Conservation (phyloP, 305 asterid species). For the Fraxinus albicans region DNA sequence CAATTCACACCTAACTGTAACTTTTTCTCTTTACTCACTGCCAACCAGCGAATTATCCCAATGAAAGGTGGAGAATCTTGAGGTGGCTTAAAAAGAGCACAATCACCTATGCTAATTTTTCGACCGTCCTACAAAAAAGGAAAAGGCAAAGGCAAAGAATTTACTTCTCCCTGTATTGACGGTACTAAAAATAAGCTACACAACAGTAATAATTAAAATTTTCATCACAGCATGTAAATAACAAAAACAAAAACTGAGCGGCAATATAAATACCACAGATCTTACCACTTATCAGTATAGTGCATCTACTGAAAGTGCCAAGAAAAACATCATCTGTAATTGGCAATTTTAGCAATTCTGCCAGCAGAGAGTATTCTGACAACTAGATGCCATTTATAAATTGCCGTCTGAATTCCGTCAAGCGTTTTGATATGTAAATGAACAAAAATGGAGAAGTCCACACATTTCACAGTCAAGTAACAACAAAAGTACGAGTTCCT, state of each 20-base stretch:
- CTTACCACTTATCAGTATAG: background rate
- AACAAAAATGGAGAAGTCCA: background rate
- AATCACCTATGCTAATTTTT: constrained; percentile 49
- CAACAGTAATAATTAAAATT: background rate
- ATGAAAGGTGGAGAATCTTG: constrained; percentile 53
- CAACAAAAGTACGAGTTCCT: background rate
- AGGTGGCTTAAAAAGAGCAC: constrained; percentile 58
- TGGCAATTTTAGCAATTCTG: background rate
- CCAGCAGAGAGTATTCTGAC: background rate
- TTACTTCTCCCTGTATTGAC: background rate
- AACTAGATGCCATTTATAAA: background rate
- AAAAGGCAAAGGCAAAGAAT: background rate
- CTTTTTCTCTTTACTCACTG: constrained; percentile 44
- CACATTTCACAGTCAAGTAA: background rate
- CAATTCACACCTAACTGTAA: constrained; percentile 74
- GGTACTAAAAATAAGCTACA: background rate
- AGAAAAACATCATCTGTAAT: background rate
- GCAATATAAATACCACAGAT: background rate
- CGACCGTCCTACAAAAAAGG: constrained; percentile 53
- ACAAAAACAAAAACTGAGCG: background rate
- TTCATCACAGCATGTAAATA: background rate
- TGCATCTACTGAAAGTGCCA: background rate
- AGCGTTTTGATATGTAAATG: background rate
- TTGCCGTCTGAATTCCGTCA: background rate
- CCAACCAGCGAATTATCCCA: constrained; percentile 65